Percentiles rank a stretch among this genome's conserved stretches.
These are phyloP conservation scores for Candida sanyaensis DNA, from an alignment of 1,139 yeast species.

Conservation along the genomic window DNA sequence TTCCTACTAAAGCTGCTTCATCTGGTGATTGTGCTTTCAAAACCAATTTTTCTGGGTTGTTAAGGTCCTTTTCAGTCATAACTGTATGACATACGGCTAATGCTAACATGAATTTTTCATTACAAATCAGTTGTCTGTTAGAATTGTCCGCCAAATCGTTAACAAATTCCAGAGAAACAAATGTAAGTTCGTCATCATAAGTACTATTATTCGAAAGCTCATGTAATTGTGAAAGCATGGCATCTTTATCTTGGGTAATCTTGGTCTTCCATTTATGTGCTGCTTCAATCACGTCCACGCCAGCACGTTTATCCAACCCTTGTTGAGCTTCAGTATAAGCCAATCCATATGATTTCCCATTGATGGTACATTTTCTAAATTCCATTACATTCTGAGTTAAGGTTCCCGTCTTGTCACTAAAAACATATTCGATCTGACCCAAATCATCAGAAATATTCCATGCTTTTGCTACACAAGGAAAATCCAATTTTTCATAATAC, in stretches of 20 bases:
- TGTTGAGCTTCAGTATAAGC: constrained; percentile 97
- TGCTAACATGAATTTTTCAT: constrained; percentile 81
- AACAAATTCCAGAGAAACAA: constrained; percentile 66
- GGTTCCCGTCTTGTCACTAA: constrained; percentile 97
- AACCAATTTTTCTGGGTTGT: constrained; percentile 53
- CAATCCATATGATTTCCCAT: constrained; percentile 85
- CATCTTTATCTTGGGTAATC: constrained; percentile 62
- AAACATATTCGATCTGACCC: constrained; percentile 94
- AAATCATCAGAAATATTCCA: constrained; percentile 98
- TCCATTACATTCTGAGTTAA: constrained; percentile 97
- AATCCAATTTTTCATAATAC: constrained; percentile 84
- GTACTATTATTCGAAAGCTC: constrained; percentile 55
- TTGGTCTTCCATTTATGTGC: constrained; percentile 59
- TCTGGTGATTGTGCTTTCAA: constrained; percentile 98
- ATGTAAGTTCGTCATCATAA: constrained; percentile 69
- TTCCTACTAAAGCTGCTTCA: constrained; percentile 92
- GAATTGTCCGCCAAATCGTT: constrained; percentile 30
- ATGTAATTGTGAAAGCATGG: constrained; percentile 62
- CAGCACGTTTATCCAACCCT: constrained; percentile 87
- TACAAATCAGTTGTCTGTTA: constrained; percentile 56
- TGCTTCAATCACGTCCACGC: constrained; percentile 75
- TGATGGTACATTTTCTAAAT: constrained; percentile 87
- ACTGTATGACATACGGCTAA: constrained; percentile 93
- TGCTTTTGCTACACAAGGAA: constrained; percentile 93
- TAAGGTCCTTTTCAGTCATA: constrained; percentile 64